Evolutionary conservation across 2,329 filamentous ascomycete genomes (phyloP), one percentile per base, ranked within the genome.

Genomic region (Cytospora leucostoma): DNA sequence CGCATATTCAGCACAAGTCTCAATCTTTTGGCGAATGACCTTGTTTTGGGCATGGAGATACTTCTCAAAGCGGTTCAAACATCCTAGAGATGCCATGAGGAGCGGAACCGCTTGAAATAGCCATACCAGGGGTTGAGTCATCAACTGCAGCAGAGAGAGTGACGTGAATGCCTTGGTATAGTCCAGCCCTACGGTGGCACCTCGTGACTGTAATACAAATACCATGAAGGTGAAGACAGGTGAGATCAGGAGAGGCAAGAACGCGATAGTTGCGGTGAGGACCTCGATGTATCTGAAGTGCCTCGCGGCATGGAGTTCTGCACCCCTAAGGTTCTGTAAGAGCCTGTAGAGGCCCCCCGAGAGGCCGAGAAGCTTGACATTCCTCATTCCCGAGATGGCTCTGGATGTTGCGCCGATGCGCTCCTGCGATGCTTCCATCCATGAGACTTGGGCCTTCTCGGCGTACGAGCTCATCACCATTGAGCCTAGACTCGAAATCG

Each of bases 221-320:
- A 51, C 49, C 49, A 51, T 32, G 33, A 51, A 51, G 49, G 49
- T 51, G 49, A 51, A 51, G 49, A 51, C 49, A 51, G 49, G 49
- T 10, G 49, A 51, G 49, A 51, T 51, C 10, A 51, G 49, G 19
- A 51, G 33, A 32, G 49, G 49, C 49, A 51, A 13, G 19, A 51
- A 51, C 19, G 49, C 21, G 49, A 51, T 51, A 7, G 49, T 51
- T 10, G 49, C 49, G 11, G 49, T 51, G 19, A 51, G 49, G 15
- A 51, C 49, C 49, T 51, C 49, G 49, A 51, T 51, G 33, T 51
- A 51, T 27, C 49, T 19, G 17, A 51, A 51, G 19, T 51, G 49
- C 17, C 49, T 51, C 10, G 49, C 49, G 33, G 49, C 11, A 51
- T 51, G 49, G 49, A 51, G 49, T 32, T 51, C 49, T 32, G 49